A percentile compares a stretch with the other conserved stretches of the same genome.
Conservation (phyloP, 2,329 filamentous ascomycete species). For the Aspergillus fijiensis region DNA sequence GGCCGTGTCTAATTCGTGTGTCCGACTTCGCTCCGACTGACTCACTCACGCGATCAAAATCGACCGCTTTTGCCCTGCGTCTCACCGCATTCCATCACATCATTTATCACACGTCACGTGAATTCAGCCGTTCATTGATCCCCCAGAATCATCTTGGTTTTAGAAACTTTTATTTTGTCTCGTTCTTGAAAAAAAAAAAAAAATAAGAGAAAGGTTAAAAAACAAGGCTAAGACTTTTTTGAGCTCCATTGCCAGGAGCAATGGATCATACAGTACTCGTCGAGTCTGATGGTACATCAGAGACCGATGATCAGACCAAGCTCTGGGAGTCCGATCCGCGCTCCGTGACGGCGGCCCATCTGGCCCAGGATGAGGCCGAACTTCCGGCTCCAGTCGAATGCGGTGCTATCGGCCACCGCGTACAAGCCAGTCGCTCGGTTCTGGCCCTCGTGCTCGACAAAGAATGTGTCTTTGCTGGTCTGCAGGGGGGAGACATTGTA, state of each 20-base stretch:
- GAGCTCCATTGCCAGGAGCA: slow-evolving; percentile 16
- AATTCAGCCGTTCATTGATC: not conserved
- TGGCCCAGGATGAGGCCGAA: slow-evolving; percentile 19
- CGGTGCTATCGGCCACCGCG: slow-evolving; percentile 41
- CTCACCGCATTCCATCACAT: not conserved
- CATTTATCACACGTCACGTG: slow-evolving; percentile 13
- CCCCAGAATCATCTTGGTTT: not conserved
- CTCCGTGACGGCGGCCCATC: slow-evolving; percentile 19
- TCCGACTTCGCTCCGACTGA: not conserved
- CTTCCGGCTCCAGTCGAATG: slow-evolving; percentile 31
- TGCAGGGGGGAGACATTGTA: slow-evolving; percentile 89
- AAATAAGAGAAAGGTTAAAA: not conserved
- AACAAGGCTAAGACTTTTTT: slow-evolving; percentile 23
- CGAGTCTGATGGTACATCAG: slow-evolving; percentile 37
- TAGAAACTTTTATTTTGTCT: not conserved
- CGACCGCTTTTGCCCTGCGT: not conserved
- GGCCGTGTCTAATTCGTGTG: not conserved
- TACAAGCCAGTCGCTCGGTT: slow-evolving; percentile 44
- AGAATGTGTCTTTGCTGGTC: slow-evolving; percentile 83
- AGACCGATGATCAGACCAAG: slow-evolving; percentile 37
- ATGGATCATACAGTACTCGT: slow-evolving; percentile 33
- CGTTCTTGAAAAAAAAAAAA: too few relatives aligned
- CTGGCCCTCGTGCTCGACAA: slow-evolving; percentile 80
- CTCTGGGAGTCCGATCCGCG: slow-evolving; percentile 33
- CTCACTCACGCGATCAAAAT: not conserved